Base-by-base conservation (phyloP, 1,284 basidiomycete genomes). In the Cerioporus squamosus region DNA sequence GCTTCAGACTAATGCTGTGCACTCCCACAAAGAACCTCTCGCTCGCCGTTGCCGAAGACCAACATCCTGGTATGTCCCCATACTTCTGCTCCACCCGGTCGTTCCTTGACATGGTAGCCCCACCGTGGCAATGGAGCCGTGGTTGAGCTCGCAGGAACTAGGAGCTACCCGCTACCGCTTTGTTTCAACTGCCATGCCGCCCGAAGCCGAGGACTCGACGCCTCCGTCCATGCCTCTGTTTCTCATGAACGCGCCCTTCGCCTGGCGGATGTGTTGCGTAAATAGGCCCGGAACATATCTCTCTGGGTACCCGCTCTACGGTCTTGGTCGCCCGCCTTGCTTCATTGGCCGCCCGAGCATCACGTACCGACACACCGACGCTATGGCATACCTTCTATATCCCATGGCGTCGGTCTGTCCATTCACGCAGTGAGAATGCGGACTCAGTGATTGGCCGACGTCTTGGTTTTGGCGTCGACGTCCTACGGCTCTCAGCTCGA, bases 401-500 rank as follows among this genome's bases (percentile, higher is more conserved):
- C 31, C 55, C 55, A 44, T 12, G 14, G 20, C 23, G 31, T 40
- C 23, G 55, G 55, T 44, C 22, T 22, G 22, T 22, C 22, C 5
- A 22, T 26, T 52, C 38, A 43, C 51, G 44, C 18, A 36, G 29
- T 23, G 38, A 12, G 56, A 53, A 53, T 53, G 6, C 42, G 42
- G 20, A 9, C 9, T 6, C 17, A 4, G 29, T 20, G 56, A 58
- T 58, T 58, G 56, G 56, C 33, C 33, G 33, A 14, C 31, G 23
- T 36, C 15, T 5, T 43, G 40, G 18, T 7, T 1, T 23, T 15
- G 7, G 23, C 12, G 24, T 33, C 15, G 22, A 15, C 14, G 8
- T 39, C 2, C 40, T 15, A 49, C 44, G 51, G 52, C 45, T 39
- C 47, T 38, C 36, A 52, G 51, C 55, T 20, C 29, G 22, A 39